Conservation (phyloP, 495 filamentous ascomycete species). For the Rostrohypoxylon terebratum region DNA sequence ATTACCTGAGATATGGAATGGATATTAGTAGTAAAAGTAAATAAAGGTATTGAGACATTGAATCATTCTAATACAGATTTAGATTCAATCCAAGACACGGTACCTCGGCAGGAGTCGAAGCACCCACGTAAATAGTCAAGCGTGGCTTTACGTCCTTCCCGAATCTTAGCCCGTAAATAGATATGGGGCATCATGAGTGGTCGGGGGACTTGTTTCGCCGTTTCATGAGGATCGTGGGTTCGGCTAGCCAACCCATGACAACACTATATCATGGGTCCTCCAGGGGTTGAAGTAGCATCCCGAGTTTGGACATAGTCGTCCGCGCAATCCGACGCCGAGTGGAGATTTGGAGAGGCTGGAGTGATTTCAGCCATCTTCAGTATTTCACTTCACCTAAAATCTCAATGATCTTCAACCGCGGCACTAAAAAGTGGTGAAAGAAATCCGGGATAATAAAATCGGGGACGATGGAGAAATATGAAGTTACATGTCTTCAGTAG, state of each 20-base stretch:
- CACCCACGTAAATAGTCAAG: neutral
- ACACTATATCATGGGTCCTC: neutral
- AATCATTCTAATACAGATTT: neutral
- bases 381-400: neutral
- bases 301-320: neutral
- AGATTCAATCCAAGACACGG: neutral
- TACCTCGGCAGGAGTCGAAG: neutral
- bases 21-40: neutral
- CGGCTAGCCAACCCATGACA: neutral
- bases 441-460: neutral
- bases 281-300: neutral
- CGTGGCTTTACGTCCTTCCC: neutral
- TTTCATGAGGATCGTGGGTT: neutral
- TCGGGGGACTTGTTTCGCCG: neutral
- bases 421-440: neutral
- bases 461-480: neutral
- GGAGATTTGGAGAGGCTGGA: neutral
- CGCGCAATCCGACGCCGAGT: neutral
- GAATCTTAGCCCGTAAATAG: neutral
- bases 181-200: neutral
- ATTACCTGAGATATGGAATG: too few species aligned
- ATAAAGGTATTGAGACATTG: neutral
- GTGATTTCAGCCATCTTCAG: neutral
- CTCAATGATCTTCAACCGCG: neutral
- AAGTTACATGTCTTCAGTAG: too few species aligned